phyloP scores from a whole-genome alignment of 768 basidiomycete genomes.

The Pluteus cervinus region DNA sequence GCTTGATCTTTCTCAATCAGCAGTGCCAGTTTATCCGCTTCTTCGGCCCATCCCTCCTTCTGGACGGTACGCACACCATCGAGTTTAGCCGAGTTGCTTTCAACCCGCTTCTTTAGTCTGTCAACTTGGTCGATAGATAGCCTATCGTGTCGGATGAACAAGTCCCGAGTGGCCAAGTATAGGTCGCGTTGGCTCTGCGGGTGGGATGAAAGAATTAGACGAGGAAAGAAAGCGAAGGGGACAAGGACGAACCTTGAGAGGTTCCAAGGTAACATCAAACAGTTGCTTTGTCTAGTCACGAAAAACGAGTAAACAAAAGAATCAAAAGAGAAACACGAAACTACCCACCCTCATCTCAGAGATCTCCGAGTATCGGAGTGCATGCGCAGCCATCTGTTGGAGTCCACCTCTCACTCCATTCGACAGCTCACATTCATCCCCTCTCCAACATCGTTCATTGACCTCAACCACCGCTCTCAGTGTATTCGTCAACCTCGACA shows the following conservation, averaged over 20 bases:
- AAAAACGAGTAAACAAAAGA: slow-evolving; percentile 4
- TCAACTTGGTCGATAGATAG: slow-evolving; percentile 87
- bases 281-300: slow-evolving; percentile 51
- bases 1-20: slow-evolving; percentile 84
- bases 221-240: not conserved
- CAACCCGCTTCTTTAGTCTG: slow-evolving; percentile 80
- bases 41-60: slow-evolving; percentile 83
- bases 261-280: slow-evolving; percentile 66
- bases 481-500: slow-evolving; percentile 78
- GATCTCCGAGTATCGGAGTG: slow-evolving; percentile 66
- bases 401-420: slow-evolving; percentile 73
- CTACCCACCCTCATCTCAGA: slow-evolving; percentile 64
- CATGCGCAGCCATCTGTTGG: slow-evolving; percentile 57
- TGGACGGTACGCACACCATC: slow-evolving; percentile 62
- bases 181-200: slow-evolving; percentile 73
- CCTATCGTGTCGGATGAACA: slow-evolving; percentile 84
- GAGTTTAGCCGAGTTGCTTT: slow-evolving; percentile 67
- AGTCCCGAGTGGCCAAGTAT: slow-evolving; percentile 80
- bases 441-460: slow-evolving; percentile 78
- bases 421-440: slow-evolving; percentile 76
- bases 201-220: slow-evolving; percentile 8
- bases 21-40: slow-evolving; percentile 69
- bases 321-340: not conserved
- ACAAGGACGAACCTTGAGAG: slow-evolving; percentile 53
- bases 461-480: slow-evolving; percentile 73